These are phyloP conservation scores for Conticribra guillardii DNA, from an alignment of 108 stramenopile species.

Conservation along the genomic window DNA sequence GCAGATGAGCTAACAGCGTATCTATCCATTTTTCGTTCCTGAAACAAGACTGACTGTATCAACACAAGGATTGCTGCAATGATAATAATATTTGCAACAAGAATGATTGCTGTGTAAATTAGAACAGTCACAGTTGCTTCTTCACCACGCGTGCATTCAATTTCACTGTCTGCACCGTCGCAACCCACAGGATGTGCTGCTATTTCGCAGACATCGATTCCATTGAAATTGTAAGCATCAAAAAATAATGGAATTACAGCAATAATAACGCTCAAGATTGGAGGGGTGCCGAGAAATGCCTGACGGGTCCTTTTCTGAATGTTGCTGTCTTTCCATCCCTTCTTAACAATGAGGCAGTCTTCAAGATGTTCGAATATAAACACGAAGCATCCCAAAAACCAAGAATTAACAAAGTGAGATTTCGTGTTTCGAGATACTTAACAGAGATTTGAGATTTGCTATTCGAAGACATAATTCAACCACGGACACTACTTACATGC, in stretches of 20 bases:
- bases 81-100: not conserved
- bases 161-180: not conserved
- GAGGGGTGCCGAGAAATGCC: constrained; percentile 13
- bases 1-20: not conserved
- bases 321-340: constrained; percentile 25
- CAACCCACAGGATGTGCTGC: constrained; percentile 39
- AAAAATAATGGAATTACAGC: constrained; percentile 13
- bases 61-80: not conserved
- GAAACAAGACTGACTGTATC: not conserved
- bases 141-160: not conserved
- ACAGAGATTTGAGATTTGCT: too few relatives aligned
- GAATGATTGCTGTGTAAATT: not conserved
- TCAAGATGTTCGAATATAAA: too few relatives aligned
- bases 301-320: not conserved
- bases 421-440: too few relatives aligned
- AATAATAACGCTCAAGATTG: constrained; percentile 14
- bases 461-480: too few relatives aligned
- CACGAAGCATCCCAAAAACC: not conserved
- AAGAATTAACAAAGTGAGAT: not conserved
- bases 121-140: not conserved
- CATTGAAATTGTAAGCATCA: constrained; percentile 31
- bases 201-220: constrained; percentile 25
- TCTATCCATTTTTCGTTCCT: constrained; percentile 27
- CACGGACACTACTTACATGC: too few relatives aligned
- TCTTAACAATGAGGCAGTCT: constrained; percentile 22